Conservation (phyloP, 179 eudicot species). For the Sideroxylon spinosum region DNA sequence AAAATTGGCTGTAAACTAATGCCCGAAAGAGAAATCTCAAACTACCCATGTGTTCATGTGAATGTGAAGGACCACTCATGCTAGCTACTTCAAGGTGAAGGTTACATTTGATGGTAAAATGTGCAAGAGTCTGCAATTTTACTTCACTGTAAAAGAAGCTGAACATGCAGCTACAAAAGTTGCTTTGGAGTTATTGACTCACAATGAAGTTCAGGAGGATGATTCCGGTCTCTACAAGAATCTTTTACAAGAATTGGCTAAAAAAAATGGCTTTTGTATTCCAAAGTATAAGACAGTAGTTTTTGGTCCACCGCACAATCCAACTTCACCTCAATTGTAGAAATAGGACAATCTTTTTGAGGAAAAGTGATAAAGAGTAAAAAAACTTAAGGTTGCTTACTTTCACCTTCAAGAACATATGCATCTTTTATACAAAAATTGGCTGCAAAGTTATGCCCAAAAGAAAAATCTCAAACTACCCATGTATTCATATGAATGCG, state of each 20-base stretch:
- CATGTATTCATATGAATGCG: constrained; percentile 47
- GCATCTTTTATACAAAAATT: constrained; percentile 56
- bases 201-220: constrained; percentile 50
- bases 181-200: constrained; percentile 47
- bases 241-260: constrained; percentile 62
- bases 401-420: constrained; percentile 44
- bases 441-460: constrained; percentile 62
- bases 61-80: constrained; percentile 79
- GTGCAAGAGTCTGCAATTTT: constrained; percentile 41
- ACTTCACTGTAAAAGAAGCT: constrained; percentile 71
- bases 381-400: constrained; percentile 73
- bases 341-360: constrained; percentile 36
- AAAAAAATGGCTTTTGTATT: constrained; percentile 35
- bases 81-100: constrained; percentile 48
- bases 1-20: constrained; percentile 54
- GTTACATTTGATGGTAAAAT: constrained; percentile 54
- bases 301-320: constrained; percentile 61
- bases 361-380: constrained; percentile 65
- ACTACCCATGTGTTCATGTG: constrained; percentile 55
- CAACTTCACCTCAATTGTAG: constrained; percentile 55
- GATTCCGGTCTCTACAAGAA: constrained; percentile 55
- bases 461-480: constrained; percentile 59
- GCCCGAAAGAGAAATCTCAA: constrained; percentile 59
- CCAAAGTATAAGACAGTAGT: constrained; percentile 52
- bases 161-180: constrained; percentile 84